Conservation (phyloP, 257 asterid species). For the Solanum clarkiae region DNA sequence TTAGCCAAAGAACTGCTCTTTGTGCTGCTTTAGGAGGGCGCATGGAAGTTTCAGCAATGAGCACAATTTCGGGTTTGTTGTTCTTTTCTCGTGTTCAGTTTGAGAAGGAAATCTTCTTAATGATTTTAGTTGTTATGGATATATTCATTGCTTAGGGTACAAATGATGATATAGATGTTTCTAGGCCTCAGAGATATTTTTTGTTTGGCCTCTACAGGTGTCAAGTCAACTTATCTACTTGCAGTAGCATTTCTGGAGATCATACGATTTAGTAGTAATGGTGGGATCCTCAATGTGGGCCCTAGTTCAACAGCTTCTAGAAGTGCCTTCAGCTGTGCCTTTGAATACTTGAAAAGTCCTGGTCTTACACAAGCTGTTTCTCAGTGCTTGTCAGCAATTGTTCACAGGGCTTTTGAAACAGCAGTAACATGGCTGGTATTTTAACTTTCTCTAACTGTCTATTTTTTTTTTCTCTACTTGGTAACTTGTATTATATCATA, state of each 20-base stretch:
- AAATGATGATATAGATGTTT: neutral
- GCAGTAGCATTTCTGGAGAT: constrained; percentile 98
- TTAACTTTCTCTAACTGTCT: neutral
- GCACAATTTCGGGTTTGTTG: constrained; percentile 70
- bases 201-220: constrained; percentile 50
- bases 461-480: neutral
- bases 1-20: constrained; percentile 87
- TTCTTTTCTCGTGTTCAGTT: constrained; percentile 2
- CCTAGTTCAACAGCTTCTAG: constrained; percentile 53
- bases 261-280: constrained; percentile 94
- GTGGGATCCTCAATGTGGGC: constrained; percentile 87
- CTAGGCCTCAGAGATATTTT: constrained; percentile 1
- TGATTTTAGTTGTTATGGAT: neutral
- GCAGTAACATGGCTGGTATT: constrained; percentile 85
- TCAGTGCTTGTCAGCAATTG: constrained; percentile 92
- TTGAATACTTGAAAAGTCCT: constrained; percentile 93
- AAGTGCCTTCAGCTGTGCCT: constrained; percentile 95
- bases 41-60: constrained; percentile 82
- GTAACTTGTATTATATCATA: too few relatives aligned
- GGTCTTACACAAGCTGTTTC: constrained; percentile 88
- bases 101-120: neutral
- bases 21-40: constrained; percentile 97
- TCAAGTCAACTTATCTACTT: constrained; percentile 95
- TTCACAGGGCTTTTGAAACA: constrained; percentile 89
- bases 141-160: neutral